Base-by-base conservation (phyloP, 257 asterid species). In the Avicennia marina region DNA sequence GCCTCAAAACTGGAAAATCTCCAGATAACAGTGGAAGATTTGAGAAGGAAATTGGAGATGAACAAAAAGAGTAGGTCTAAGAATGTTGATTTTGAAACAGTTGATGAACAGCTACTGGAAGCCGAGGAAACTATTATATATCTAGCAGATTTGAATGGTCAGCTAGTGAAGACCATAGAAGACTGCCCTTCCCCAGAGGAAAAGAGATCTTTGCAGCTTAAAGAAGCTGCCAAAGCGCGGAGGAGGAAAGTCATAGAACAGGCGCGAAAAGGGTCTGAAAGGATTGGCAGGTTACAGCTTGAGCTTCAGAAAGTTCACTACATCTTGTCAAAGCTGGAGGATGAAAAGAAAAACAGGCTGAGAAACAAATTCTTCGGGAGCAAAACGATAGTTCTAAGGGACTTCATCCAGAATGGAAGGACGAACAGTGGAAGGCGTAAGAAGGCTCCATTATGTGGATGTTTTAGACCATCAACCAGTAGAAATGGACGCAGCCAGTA, bases 221-320 rank as follows among this genome's bases (percentile, higher is more conserved):
- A 80, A 65, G 95, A 82, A 67, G 81, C 75, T 2, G 55, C 62
- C 19, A 78, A 60, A 43, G 56, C 52, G 38, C 60, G 85, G 63
- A 71, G 80, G 33, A 83, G 73, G 87, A 76, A 61, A 50, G 79
- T 73, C n/a, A 60, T 63, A 0, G 95, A 87, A 47, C 90, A 85
- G 78, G 93, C 95, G 1, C 65, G 75, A 8, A 88, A 73, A 62
- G 98, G 93, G 71, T 81, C 96, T 1, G 96, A 83, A 58, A 78
- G 87, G 76, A 91, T 88, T n/a, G 93, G 85, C 2, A 51, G 94
- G 60, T 22, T 88, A 78, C 93, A 88, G 34, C 15, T 88, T 24
- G 95, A 88, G 85, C 74, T 87, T 53, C 96, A 85, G 78, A 91
- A 90, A 50, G 78, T 90, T 9, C 88, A 86, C 75, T 76, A 77